Evolutionary conservation across 331 rosid species (phyloP), one percentile per base, ranked within the genome.

Genomic region (Spiraea crenata): DNA sequence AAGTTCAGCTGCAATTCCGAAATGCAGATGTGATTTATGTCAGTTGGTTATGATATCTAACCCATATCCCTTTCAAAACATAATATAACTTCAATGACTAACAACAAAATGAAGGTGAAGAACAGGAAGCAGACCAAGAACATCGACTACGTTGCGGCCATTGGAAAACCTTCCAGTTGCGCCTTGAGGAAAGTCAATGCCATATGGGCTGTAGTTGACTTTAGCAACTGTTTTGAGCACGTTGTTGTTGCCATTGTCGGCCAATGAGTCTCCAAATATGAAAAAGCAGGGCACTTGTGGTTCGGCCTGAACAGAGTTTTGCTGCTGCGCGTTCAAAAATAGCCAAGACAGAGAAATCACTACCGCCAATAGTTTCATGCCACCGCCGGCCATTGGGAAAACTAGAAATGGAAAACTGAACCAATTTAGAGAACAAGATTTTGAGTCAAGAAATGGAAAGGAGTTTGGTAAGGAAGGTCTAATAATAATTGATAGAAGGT

Each of bases 171-270:
- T 84, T 68, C 96, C 90, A 0, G 95, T 88, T 3, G 92, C 82
- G 5, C 85, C 85, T 25, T 0, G 0, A 0, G 86, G 77, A 56
- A 77, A 88, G 73, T 90, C 95, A 66, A 84, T 66, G 3, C 96
- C 96, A 78, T 88, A 90, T 19, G 96, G 90, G 0, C 0, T 1
- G 48, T 73, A 66, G 57, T 90, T 77, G 71, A 9, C 89, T 74
- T 77, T 90, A 0, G 87, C 77, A 4, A 16, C 0, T 0, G 91
- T 84, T 0, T 1, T 0, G 57, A 88, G 81, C 3, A 15, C 0
- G 58, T 90, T 84, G 74, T 90, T 90, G 63, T 88, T 90, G n/a
- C 92, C 96, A 67, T 66, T 70, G 10, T 90, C 96, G 16, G 83
- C 69, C 16, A 85, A 58, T 4, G 96, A 90, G 70, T 90, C 95